Base-by-base conservation (phyloP, 2,329 filamentous ascomycete species). In the Fusarium mundagurra region DNA sequence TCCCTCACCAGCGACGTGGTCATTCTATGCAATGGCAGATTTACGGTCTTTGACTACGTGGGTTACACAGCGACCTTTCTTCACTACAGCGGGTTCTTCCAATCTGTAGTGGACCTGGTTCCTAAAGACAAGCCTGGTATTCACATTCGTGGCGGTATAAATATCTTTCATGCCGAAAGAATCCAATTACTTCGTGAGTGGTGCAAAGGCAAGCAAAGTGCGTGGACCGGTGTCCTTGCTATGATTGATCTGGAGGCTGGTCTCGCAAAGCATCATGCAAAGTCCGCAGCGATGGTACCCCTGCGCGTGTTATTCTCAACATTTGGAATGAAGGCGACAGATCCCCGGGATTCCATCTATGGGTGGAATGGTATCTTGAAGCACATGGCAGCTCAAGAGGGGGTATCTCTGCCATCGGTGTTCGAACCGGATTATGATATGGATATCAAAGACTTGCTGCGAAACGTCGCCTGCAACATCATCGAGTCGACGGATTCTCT, bases 131-230 rank as follows among this genome's bases (percentile, higher is more conserved):
- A 24, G 2, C 44, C 62, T 20, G 64, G 61, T 3, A 45, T 38
- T 17, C 3, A 39, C 7, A 1, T 39, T 1, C 29, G 14, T 2
- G 18, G n/a, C 3, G 39, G 45, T 1, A 10, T 61, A 29, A 27
- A 54, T 5, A 5, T 68, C 11, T 68, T 31, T 16, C 54, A 62
- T 1, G 36, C 54, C 0, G 64, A 68, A 0, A 53, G 65, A 3
- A 45, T 68, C 1, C 53, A 61, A 1, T 18, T 68, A 6, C 24
- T 68, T 6, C 65, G 65, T 1, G 65, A 68, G 1, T 68, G 65
- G 65, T 68, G 65, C 22, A 68, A 67, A 13, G 53, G 53, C 1
- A 29, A 61, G 5, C 31, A 41, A 10, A 67, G 53, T n/a, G 3
- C 18, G 1, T 68, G 65, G 65, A 22, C 22, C 0, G 17, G 22